Base-by-base conservation (phyloP, 441 rosid species). In the Croton setiger region DNA sequence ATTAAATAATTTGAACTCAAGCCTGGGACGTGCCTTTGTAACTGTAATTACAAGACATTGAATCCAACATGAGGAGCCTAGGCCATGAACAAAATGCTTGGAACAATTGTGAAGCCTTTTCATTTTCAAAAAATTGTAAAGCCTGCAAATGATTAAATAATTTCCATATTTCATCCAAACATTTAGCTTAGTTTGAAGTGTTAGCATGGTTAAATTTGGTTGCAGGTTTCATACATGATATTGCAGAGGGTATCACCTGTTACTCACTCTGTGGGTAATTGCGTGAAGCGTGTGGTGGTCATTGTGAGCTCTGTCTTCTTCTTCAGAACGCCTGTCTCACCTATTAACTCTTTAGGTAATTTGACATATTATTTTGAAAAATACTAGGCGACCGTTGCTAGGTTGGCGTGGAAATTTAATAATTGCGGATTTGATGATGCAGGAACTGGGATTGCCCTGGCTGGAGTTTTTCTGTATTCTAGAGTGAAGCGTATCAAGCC, bases 251-350 rank as follows among this genome's bases (percentile, higher is more conserved):
- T 95, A 72, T 92, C 98, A 63, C 99, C 99, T 11, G 99, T 95
- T 63, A 90, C 97, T 37, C 99, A 95, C 80, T 95, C 99, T 0
- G 99, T 95, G 7, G 99, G 98, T 58, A 92, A 95, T 73, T 95
- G 99, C n/a, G 98, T 95, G 83, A 95, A 95, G 93, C 87, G 98
- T 64, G 99, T 95, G 52, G 99, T 89, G 71, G 99, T 95, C 78
- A 92, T 95, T 12, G 96, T 92, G 77, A 92, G 99, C 95, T 92
- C 99, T 20, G 98, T 92, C 47, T 6, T 95, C 73, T 86, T 95
- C 90, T 92, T 92, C 82, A 66, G 73, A 72, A 90, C 96, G 33
- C 97, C 97, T 0, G 98, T 95, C 53, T 83, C 95, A 20, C 83
- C 87, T 43, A 84, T 92, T 64, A 95, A 95, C 63, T 80, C 98